These are phyloP conservation scores for Skeletonema costatum DNA, from an alignment of 108 stramenopile genomes.

Conservation along the genomic window DNA sequence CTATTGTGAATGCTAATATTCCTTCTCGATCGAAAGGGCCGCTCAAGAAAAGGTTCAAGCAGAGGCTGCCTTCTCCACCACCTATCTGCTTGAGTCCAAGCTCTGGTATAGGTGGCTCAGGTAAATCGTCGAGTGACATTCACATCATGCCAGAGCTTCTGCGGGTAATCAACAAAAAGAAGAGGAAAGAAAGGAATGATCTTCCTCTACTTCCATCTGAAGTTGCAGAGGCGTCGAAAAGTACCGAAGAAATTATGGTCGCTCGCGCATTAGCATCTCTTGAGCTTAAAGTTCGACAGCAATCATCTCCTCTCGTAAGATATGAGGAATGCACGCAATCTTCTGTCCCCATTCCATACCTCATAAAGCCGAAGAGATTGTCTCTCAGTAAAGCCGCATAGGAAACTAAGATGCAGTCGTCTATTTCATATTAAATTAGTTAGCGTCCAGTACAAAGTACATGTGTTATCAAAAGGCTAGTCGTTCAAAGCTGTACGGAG, in stretches of 20 bases:
- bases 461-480: conserved; percentile 17
- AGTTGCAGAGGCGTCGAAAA: neutral
- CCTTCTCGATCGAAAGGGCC: neutral
- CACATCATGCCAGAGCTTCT: conserved; percentile 21
- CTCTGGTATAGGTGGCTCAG: neutral
- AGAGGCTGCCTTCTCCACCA: neutral
- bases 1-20: neutral
- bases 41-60: conserved; percentile 2
- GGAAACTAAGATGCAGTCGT: neutral
- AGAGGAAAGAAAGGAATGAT: conserved; percentile 1
- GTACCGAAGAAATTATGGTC: neutral
- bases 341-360: neutral
- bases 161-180: conserved; percentile 14
- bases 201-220: neutral
- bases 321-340: neutral
- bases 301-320: neutral
- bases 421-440: neutral
- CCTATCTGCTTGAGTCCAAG: neutral
- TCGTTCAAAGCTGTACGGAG: conserved; percentile 42
- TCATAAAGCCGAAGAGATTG: neutral
- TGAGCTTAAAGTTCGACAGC: neutral
- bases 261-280: neutral
- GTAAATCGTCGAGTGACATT: neutral
- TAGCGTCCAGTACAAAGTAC: neutral
- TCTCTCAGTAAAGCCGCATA: neutral